Evolutionary conservation across 164 flowering plant species (phyloP), one percentile per base, ranked within the genome.

Genomic region (Annona cherimola): DNA sequence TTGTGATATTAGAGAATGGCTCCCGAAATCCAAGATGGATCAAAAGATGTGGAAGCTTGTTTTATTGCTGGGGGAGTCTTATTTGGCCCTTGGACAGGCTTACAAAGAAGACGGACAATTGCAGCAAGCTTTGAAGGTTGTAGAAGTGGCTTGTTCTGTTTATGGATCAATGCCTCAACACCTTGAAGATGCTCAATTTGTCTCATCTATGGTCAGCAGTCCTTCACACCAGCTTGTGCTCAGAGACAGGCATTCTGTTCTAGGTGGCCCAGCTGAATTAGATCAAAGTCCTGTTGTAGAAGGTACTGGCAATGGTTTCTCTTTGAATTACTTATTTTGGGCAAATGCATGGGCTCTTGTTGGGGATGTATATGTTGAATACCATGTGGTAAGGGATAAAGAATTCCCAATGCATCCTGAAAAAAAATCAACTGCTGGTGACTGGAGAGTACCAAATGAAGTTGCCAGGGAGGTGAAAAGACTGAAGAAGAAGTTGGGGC

Each of bases 161-260:
- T 95, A 95, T 87, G 99, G 99, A 61, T 93, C 99, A 16, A 85
- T 95, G 97, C 99, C 99, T 64, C 87, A 80, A 73, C 86, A 87
- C 77, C 84, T 90, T 73, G 90, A 86, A 19, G 92, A 90, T 63
- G 73, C 89, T 0, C 80, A 76, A 61, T 95, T 90, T 81, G 81
- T 91, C 72, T 92, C 98, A 40, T 90, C 99, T 12, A 88, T 91
- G 84, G 77, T 66, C 42, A 76, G 74, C 76, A 72, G 81, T 73
- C 64, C 75, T 6, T 57, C 77, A 26, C 66, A 73, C 59, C 73
- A 67, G 67, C 55, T 42, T 14, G 75, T 74, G 45, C 69, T 63
- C 42, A 67, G 46, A 68, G 71, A 63, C 55, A 46, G 54, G 20
- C 71, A 68, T 43, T 54, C 80, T 44, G 75, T 66, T 46, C 45